phyloP scores from a whole-genome alignment of 2,329 filamentous ascomycete species.

The Cadophora luteo-olivacea region DNA sequence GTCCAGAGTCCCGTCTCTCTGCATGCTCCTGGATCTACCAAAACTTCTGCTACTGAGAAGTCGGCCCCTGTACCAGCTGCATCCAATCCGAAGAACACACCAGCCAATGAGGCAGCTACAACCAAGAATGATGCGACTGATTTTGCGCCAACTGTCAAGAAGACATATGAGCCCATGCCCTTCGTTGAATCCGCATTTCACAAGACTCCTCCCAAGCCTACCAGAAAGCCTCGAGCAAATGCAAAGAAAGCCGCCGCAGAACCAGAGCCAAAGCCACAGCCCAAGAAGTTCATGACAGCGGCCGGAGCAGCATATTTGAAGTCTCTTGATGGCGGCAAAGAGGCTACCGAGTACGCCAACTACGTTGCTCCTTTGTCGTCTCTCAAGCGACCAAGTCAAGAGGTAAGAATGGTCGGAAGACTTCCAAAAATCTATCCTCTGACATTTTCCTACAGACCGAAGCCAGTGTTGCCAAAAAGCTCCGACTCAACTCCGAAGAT shows the following conservation, averaged over 20 bases:
- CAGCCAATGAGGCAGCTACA: neutral
- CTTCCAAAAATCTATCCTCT: neutral
- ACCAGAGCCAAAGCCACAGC: neutral
- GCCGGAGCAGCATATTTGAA: conserved; percentile 2
- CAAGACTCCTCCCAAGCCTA: neutral
- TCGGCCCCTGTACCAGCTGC: neutral
- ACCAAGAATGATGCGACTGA: neutral
- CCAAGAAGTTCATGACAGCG: conserved; percentile 10
- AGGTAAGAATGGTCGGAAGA: neutral
- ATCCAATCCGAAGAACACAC: neutral
- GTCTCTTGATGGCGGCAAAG: neutral
- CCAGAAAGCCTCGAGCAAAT: neutral
- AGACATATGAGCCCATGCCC: neutral
- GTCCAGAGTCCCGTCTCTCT: neutral
- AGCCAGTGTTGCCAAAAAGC: conserved; percentile 7
- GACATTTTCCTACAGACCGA: neutral
- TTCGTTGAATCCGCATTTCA: conserved; percentile 4
- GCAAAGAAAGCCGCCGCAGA: neutral
- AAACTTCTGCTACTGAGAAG: neutral
- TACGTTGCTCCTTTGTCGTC: neutral
- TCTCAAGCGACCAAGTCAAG: neutral
- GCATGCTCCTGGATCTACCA: neutral
- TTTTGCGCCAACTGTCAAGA: neutral
- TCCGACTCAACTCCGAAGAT: conserved; percentile 6
- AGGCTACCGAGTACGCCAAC: neutral